Percentiles rank a stretch among this genome's conserved stretches.
These are phyloP conservation scores for Botryotinia globosa DNA, from an alignment of 2,329 filamentous ascomycete species.

Conservation along the genomic window DNA sequence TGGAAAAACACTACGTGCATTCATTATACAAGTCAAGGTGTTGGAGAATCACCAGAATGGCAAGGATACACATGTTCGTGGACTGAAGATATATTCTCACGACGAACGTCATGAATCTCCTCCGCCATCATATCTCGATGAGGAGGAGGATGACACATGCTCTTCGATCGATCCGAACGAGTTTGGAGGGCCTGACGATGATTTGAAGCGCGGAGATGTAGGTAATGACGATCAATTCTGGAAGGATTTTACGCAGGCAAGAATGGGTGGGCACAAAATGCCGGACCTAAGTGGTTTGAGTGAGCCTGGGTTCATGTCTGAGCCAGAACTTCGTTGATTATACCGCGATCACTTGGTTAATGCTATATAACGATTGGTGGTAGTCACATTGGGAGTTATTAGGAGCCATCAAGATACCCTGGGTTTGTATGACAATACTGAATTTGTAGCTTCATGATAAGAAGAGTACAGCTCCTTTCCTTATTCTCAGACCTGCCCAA, in stretches of 20 bases:
- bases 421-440: background rate
- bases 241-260: conserved; percentile 5
- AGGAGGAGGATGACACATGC: conserved; percentile 10
- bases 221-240: conserved; percentile 19
- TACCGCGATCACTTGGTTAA: background rate
- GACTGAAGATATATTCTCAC: conserved; percentile 75
- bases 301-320: conserved; percentile 40
- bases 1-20: conserved; percentile 77
- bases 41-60: conserved; percentile 98
- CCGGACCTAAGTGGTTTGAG: conserved; percentile 27
- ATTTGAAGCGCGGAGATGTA: conserved; percentile 15
- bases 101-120: conserved; percentile 34
- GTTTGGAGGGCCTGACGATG: background rate
- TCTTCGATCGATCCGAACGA: background rate
- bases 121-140: conserved; percentile 25
- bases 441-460: background rate
- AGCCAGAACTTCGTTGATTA: conserved; percentile 37
- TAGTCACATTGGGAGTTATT: conserved; percentile 5
- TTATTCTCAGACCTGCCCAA: background rate
- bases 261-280: background rate
- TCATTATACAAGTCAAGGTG: conserved; percentile 85
- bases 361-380: background rate
- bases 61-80: conserved; percentile 96
- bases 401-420: conserved; percentile 11
- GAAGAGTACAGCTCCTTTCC: background rate